Percentiles rank a stretch among this genome's conserved stretches.
These are phyloP conservation scores for Ricinus communis DNA, from an alignment of 345 rosid genomes.

Conservation along the genomic window DNA sequence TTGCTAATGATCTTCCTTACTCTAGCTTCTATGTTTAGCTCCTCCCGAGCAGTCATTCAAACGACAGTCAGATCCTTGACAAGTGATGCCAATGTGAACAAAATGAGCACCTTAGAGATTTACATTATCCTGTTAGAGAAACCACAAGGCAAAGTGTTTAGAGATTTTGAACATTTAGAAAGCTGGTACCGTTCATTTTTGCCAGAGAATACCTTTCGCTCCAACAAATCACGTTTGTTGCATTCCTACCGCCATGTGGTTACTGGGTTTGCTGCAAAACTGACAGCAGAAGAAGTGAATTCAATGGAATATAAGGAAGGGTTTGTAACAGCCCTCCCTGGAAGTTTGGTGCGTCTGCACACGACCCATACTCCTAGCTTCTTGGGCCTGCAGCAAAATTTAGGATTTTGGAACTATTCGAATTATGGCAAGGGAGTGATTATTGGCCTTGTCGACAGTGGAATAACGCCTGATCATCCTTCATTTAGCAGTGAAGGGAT, in stretches of 20 bases:
- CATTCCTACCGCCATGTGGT: slow-evolving; percentile 28
- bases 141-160: slow-evolving; percentile 13
- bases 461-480: slow-evolving; percentile 22
- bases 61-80: background rate
- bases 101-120: slow-evolving; percentile 19
- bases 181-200: slow-evolving; percentile 32
- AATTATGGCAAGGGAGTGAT: slow-evolving; percentile 26
- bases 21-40: background rate
- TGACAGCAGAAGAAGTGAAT: slow-evolving; percentile 22
- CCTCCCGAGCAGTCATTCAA: background rate
- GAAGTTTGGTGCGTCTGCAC: slow-evolving; percentile 22
- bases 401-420: slow-evolving; percentile 17
- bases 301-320: slow-evolving; percentile 19
- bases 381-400: slow-evolving; percentile 15
- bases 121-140: slow-evolving; percentile 32
- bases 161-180: slow-evolving; percentile 16
- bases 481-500: slow-evolving; percentile 24
- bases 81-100: background rate
- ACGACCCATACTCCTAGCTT: slow-evolving; percentile 21
- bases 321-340: slow-evolving; percentile 18
- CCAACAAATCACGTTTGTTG: slow-evolving; percentile 20
- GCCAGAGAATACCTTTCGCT: slow-evolving; percentile 14
- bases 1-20: background rate
- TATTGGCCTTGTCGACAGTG: slow-evolving; percentile 19
- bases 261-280: slow-evolving; percentile 36